These are phyloP conservation scores for Allomyces arbusculus DNA, from an alignment of 192 early-diverging fungal species.

Conservation along the genomic window DNA sequence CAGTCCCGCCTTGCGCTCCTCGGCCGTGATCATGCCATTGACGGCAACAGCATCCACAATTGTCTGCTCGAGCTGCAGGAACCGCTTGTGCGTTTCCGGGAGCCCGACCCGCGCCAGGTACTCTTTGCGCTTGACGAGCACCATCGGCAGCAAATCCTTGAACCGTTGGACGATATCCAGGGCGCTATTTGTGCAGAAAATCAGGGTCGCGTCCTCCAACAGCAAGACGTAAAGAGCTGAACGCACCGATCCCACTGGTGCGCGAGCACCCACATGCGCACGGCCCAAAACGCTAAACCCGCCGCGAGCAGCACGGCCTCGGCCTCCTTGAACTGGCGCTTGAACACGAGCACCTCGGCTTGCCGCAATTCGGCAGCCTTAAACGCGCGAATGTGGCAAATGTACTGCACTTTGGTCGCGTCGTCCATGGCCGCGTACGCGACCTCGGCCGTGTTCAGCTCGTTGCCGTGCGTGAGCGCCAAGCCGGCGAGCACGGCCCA, in stretches of 20 bases:
- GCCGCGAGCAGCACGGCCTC: constrained; percentile 29
- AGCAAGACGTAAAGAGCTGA: background rate
- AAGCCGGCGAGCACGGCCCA: constrained; percentile 39
- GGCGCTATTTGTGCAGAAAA: constrained; percentile 13
- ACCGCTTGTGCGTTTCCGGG: constrained; percentile 24
- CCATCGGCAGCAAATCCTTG: constrained; percentile 39
- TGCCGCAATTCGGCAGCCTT: constrained; percentile 21
- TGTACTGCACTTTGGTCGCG: constrained; percentile 31
- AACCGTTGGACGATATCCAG: constrained; percentile 34
- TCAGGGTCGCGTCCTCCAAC: background rate
- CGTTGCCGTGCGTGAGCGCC: constrained; percentile 23
- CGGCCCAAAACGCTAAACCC: constrained; percentile 22
- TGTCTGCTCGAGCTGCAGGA: constrained; percentile 10
- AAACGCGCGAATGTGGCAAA: constrained; percentile 30
- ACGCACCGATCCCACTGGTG: constrained; percentile 37
- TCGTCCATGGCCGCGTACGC: constrained; percentile 39
- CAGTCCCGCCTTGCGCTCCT: background rate
- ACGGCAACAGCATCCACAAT: background rate
- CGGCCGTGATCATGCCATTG: background rate
- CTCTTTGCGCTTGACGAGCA: constrained; percentile 25
- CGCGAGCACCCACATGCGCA: constrained; percentile 27
- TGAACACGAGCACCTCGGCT: constrained; percentile 29
- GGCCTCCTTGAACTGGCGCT: constrained; percentile 27
- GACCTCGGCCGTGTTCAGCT: constrained; percentile 38
- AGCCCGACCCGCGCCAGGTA: constrained; percentile 21